Evolutionary conservation across 352 stramenopile genomes (phyloP).

Genomic region (Pilasporangium apinafurcum): DNA sequence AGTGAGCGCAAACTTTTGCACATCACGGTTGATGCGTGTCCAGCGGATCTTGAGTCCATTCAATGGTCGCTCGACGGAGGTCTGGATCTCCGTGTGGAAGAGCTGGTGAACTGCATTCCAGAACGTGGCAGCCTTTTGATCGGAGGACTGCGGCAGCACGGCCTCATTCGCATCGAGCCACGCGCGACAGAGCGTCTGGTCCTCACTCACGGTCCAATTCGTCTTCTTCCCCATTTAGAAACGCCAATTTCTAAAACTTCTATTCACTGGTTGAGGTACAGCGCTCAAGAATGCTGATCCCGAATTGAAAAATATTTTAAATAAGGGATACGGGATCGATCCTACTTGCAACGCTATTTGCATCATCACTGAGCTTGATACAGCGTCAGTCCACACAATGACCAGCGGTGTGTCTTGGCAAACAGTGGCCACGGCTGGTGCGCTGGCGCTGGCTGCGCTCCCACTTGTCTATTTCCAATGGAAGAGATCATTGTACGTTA

Average conservation of each 20-base stretch:
- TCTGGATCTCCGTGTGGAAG: constrained; percentile 62
- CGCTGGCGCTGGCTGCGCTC: constrained; percentile 15
- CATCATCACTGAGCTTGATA: constrained; percentile 1
- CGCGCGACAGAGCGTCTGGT: constrained; percentile 61
- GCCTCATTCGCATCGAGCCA: constrained; percentile 57
- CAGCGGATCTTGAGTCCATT: constrained; percentile 78
- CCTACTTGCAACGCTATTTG: background rate
- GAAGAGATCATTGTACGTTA: constrained; percentile 22
- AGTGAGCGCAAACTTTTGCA: constrained; percentile 58
- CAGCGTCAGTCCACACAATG: background rate
- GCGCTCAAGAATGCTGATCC: too few species aligned
- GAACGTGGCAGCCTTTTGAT: constrained; percentile 57
- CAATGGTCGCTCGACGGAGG: constrained; percentile 47
- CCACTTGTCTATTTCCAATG: constrained; percentile 40
- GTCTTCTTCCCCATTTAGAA: constrained; percentile 85
- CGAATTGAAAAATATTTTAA: background rate
- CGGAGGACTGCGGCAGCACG: constrained; percentile 19
- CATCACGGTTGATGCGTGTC: constrained; percentile 76
- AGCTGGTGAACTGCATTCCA: constrained; percentile 57
- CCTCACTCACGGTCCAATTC: constrained; percentile 59
- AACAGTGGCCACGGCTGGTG: constrained; percentile 3
- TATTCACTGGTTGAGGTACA: too few species aligned
- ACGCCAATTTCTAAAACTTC: constrained; percentile 15
- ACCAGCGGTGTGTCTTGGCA: constrained; percentile 12
- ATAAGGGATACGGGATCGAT: background rate